Percentiles rank a stretch among this genome's conserved stretches.
Evolutionary conservation across 768 basidiomycete genomes (phyloP).

Genomic region (Termitomyces sp.): DNA sequence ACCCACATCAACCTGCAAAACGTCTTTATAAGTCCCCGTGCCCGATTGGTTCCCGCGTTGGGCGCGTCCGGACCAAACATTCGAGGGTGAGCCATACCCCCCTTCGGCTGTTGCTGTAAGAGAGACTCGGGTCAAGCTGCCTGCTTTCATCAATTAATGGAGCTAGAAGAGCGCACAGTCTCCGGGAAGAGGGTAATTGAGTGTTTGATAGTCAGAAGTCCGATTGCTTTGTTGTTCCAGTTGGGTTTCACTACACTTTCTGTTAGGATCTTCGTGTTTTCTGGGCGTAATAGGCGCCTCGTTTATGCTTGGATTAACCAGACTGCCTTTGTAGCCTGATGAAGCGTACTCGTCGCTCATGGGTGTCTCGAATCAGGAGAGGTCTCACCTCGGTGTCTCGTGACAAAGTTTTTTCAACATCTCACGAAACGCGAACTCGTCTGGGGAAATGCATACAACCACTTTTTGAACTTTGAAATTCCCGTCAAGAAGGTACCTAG

Average conservation of each 20-base stretch:
- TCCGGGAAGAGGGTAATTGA: constrained; percentile 10
- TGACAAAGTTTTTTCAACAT: background rate
- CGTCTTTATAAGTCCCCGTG: constrained; percentile 3
- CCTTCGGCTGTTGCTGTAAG: constrained; percentile 19
- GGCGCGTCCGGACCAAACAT: constrained; percentile 21
- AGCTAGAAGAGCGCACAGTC: constrained; percentile 5
- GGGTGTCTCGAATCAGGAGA: background rate
- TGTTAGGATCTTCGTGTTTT: background rate
- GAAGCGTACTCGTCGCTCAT: constrained; percentile 17
- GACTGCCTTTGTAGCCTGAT: constrained; percentile 12
- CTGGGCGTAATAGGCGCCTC: background rate
- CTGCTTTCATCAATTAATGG: background rate
- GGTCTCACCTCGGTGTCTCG: background rate
- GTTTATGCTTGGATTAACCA: constrained; percentile 9
- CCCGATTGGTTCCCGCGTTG: constrained; percentile 18
- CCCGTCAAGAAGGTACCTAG: too few species aligned
- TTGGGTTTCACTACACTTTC: background rate
- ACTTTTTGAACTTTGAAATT: too few species aligned
- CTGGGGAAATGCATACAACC: too few species aligned
- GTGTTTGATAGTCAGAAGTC: constrained; percentile 7
- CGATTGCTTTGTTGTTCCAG: background rate
- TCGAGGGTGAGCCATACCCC: constrained; percentile 17
- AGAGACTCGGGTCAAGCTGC: background rate
- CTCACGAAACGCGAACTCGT: too few species aligned
- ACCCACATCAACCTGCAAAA: constrained; percentile 2